These are phyloP conservation scores for Eucalyptus shirleyi DNA, from an alignment of 345 rosid species.

Conservation along the genomic window DNA sequence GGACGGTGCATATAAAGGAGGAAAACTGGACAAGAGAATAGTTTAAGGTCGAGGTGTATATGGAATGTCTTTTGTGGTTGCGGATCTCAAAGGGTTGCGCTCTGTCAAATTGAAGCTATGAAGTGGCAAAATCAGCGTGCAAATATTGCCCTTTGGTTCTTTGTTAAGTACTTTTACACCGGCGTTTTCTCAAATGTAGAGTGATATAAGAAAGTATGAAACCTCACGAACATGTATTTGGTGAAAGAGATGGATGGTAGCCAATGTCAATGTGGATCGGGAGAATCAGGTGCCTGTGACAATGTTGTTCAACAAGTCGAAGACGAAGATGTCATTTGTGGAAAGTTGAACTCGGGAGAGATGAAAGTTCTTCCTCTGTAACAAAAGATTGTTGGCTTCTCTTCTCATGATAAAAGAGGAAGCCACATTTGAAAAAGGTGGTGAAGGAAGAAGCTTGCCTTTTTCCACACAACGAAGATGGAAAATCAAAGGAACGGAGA, in stretches of 20 bases:
- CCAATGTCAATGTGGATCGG: background rate
- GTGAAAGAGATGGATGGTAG: slow-evolving; percentile 5
- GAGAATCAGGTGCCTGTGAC: background rate
- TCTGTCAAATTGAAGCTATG: background rate
- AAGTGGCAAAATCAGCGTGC: background rate
- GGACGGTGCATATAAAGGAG: background rate
- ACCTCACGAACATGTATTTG: background rate
- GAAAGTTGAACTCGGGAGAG: background rate
- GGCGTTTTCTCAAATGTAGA: background rate
- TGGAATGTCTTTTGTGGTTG: background rate
- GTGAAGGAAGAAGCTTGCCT: slow-evolving; percentile 7
- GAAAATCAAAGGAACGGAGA: slow-evolving; percentile 7
- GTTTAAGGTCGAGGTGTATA: background rate
- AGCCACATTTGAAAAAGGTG: slow-evolving; percentile 12
- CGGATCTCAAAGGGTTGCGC: background rate
- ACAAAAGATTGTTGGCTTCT: slow-evolving; percentile 37
- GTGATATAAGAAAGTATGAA: slow-evolving; percentile 3
- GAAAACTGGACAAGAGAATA: background rate
- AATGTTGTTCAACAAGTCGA: background rate
- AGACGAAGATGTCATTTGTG: background rate
- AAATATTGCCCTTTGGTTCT: background rate
- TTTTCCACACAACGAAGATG: slow-evolving; percentile 4
- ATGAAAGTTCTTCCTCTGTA: slow-evolving; percentile 23
- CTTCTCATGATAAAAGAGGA: slow-evolving; percentile 30
- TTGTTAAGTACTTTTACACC: background rate